Conservation (phyloP, 140 eudicot genomes). For the Ambrosia hybrid region DNA sequence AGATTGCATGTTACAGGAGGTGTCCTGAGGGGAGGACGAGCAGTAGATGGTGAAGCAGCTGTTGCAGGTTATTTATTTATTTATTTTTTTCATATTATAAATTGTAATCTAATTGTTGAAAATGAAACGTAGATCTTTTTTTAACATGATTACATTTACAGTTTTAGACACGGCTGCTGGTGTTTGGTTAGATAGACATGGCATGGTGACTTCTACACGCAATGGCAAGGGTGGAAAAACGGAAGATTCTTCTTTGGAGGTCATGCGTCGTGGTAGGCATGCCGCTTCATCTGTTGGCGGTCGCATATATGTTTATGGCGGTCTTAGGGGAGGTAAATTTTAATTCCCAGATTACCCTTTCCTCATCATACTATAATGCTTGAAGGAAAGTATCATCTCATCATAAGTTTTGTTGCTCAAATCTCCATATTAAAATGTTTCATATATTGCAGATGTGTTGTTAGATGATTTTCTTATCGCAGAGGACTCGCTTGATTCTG, state of each 20-base stretch:
- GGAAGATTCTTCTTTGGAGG: constrained; percentile 77
- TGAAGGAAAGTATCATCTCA: neutral
- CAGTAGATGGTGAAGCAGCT: constrained; percentile 82
- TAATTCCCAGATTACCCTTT: constrained; percentile 5
- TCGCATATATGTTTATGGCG: constrained; percentile 73
- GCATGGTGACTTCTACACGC: constrained; percentile 75
- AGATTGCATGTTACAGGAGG: constrained; percentile 99
- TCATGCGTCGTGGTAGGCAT: constrained; percentile 94
- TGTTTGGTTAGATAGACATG: constrained; percentile 91
- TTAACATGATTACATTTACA: constrained; percentile 31
- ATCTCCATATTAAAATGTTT: constrained; percentile 5
- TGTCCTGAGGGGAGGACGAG: constrained; percentile 79
- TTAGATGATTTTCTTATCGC: constrained; percentile 78
- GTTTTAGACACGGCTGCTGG: constrained; percentile 99
- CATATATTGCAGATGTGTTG: constrained; percentile 62
- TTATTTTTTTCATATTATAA: neutral
- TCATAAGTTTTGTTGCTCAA: too few species aligned
- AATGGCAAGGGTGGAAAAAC: constrained; percentile 41
- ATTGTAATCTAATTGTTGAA: neutral
- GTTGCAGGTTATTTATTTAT: constrained; percentile 50
- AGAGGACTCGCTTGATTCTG: constrained; percentile 58
- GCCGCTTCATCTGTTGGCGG: constrained; percentile 92
- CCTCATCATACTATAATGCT: neutral
- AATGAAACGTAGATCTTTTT: constrained; percentile 2
- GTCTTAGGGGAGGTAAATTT: constrained; percentile 83